Evolutionary conservation across 441 rosid genomes (phyloP).

Genomic region (Euphorbia celastroides): DNA sequence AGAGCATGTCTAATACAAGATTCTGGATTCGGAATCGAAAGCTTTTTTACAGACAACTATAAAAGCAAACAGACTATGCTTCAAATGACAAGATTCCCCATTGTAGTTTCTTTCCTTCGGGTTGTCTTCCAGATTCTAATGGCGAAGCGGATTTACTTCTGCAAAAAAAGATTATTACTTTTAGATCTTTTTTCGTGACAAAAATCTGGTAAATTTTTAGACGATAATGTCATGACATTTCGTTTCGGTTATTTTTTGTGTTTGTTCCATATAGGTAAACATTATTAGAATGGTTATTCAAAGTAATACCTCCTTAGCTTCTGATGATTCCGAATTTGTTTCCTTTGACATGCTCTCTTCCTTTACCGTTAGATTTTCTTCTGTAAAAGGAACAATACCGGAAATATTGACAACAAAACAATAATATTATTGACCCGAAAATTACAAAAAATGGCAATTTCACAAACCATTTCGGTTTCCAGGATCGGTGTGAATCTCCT

Average conservation of each 20-base stretch:
- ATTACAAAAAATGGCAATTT: neutral
- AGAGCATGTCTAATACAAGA: neutral
- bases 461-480: constrained; percentile 25
- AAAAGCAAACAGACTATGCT: neutral
- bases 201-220: too few species aligned
- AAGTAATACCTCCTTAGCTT: constrained; percentile 13
- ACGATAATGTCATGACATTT: too few species aligned
- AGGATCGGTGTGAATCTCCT: constrained; percentile 1
- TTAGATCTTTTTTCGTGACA: neutral
- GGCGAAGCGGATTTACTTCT: neutral
- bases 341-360: constrained; percentile 22
- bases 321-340: constrained; percentile 15
- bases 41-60: neutral
- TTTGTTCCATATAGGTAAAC: too few species aligned
- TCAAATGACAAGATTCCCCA: neutral
- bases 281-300: neutral
- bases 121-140: neutral
- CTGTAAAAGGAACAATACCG: too few species aligned
- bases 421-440: neutral
- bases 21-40: neutral
- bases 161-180: neutral
- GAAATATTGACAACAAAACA: too few species aligned
- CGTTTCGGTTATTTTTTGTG: too few species aligned
- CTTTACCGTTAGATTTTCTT: constrained; percentile 9
- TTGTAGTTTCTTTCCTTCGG: neutral